Evolutionary conservation across 768 basidiomycete species (phyloP).

Genomic region (Suillus subaureus): DNA sequence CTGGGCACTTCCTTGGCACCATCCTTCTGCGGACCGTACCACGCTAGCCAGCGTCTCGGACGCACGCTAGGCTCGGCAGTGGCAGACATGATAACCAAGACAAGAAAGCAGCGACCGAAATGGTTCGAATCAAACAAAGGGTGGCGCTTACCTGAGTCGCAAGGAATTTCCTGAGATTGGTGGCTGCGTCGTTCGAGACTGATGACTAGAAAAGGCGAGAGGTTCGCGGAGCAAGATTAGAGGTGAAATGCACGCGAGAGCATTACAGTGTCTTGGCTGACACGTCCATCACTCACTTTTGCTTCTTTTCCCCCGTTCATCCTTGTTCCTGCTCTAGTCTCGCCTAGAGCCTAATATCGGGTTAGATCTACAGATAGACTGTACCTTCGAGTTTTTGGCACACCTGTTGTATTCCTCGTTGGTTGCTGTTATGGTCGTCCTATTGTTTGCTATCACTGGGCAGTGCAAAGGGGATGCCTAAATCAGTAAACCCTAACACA

Average conservation of each 20-base stretch:
- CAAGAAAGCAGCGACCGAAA: constrained; percentile 13
- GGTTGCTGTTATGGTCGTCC: background rate
- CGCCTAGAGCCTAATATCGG: background rate
- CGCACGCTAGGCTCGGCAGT: constrained; percentile 11
- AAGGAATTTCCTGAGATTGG: constrained; percentile 23
- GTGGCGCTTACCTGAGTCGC: constrained; percentile 33
- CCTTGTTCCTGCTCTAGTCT: constrained; percentile 11
- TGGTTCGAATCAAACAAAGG: constrained; percentile 19
- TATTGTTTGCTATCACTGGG: constrained; percentile 1
- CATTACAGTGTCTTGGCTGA: constrained; percentile 24
- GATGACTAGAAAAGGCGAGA: constrained; percentile 29
- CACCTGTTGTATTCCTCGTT: background rate
- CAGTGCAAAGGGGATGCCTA: background rate
- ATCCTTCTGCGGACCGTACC: constrained; percentile 28
- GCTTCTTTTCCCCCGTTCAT: constrained; percentile 31
- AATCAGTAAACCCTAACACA: background rate
- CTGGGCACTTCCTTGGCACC: constrained; percentile 19
- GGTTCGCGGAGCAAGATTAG: constrained; percentile 15
- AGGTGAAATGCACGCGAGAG: constrained; percentile 12
- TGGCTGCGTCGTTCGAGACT: constrained; percentile 33
- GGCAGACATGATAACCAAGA: constrained; percentile 19
- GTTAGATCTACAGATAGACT: background rate
- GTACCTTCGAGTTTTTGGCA: background rate
- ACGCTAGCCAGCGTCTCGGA: constrained; percentile 30
- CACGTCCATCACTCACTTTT: constrained; percentile 29